phyloP scores from a whole-genome alignment of 306 rosid species.

The Fragaria vesca region DNA sequence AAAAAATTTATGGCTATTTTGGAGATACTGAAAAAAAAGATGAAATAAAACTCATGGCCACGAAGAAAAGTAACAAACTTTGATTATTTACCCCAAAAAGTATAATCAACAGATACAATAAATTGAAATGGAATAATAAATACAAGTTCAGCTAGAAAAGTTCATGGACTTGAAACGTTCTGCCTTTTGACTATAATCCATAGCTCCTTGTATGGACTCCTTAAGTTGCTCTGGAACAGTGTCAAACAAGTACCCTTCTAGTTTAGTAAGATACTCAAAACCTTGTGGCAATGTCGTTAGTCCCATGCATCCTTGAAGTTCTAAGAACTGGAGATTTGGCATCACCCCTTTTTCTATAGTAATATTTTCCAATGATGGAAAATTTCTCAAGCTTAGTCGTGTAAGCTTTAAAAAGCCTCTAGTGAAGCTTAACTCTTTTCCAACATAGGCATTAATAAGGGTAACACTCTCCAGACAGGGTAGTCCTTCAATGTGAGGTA shows the following conservation, averaged over 20 bases:
- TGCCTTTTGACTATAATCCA: neutral
- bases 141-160: neutral
- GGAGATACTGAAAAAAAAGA: neutral
- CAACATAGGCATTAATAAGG: neutral
- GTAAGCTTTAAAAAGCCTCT: conserved; percentile 19
- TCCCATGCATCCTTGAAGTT: neutral
- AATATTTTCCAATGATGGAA: conserved; percentile 10
- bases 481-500: conserved; percentile 1
- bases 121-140: neutral
- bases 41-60: neutral
- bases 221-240: neutral
- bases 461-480: neutral
- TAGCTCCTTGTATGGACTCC: neutral
- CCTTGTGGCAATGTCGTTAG: conserved; percentile 18
- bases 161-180: neutral
- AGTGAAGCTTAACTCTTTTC: neutral
- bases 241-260: neutral
- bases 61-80: too few species aligned
- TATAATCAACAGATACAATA: neutral
- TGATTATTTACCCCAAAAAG: too few species aligned
- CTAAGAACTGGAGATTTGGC: neutral
- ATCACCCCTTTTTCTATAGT: conserved; percentile 15
- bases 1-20: too few species aligned
- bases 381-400: neutral
- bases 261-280: conserved; percentile 6